These are phyloP conservation scores for Pseudogymnoascus sp. DNA, from an alignment of 2,329 filamentous ascomycete species.

Conservation along the genomic window DNA sequence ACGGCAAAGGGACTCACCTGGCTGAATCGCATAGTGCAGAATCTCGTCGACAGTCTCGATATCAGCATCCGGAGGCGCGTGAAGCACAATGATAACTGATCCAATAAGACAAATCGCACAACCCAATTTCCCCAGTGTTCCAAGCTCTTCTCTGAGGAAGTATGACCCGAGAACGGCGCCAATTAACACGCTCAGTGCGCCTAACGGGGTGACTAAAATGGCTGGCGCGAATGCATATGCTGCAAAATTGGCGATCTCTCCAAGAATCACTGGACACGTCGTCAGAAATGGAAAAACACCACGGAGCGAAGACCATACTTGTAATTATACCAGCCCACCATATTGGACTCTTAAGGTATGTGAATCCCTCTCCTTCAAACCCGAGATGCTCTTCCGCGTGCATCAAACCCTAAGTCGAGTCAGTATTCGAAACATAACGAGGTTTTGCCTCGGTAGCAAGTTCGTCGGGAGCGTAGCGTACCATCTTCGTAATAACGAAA, in stretches of 20 bases:
- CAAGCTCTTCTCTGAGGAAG: constrained; percentile 82
- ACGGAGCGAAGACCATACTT: constrained; percentile 46
- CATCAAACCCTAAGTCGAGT: constrained; percentile 62
- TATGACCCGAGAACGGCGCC: constrained; percentile 92
- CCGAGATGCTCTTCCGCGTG: constrained; percentile 86
- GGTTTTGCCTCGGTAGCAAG: neutral
- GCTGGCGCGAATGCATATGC: constrained; percentile 97
- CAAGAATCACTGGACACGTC: constrained; percentile 63
- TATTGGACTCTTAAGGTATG: constrained; percentile 86
- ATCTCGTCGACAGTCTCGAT: constrained; percentile 90
- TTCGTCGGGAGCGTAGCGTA: constrained; percentile 35
- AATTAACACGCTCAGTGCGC: constrained; percentile 88
- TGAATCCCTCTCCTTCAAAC: constrained; percentile 92
- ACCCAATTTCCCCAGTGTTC: constrained; percentile 84
- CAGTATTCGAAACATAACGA: constrained; percentile 1
- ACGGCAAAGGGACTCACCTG: constrained; percentile 52
- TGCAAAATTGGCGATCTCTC: constrained; percentile 94
- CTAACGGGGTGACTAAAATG: constrained; percentile 93
- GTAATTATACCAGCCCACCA: constrained; percentile 96
- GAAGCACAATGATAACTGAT: constrained; percentile 93
- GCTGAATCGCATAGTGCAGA: constrained; percentile 79
- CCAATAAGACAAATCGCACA: constrained; percentile 95
- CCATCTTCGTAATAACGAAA: constrained; percentile 99
- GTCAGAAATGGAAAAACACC: constrained; percentile 18
- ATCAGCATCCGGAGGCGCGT: constrained; percentile 88